Evolutionary conservation across 352 stramenopile species (phyloP), one percentile per base, ranked within the genome.

Genomic region (Sclerospora graminicola): DNA sequence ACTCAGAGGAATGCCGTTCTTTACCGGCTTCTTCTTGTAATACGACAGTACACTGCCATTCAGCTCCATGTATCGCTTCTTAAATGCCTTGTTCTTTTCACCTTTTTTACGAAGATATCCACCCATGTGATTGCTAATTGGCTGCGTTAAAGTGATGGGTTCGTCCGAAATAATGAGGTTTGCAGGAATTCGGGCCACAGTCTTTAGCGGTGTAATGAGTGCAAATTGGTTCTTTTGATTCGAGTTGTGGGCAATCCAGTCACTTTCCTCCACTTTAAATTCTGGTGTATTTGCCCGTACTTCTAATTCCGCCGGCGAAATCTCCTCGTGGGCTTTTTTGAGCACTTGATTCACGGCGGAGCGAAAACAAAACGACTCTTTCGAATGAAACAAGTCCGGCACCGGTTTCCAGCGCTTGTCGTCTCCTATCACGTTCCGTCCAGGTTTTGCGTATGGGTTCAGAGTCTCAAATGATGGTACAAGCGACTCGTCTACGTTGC

Each of bases 271-370:
- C 31, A 93, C 69, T 50, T 87, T 88, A 57, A 87, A 93, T 48
- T 93, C 78, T 13, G 81, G 81, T 15, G 81, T 93, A 49, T 93
- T 90, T n/a, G 81, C 81, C n/a, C 81, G 66, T 29, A 93, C 72
- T 57, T 93, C 81, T 14, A 93, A 57, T 46, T 89, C 80, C 0
- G 71, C 64, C 0, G 79, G 70, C n/a, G 81, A 89, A 32, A 88
- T 87, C 42, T 88, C 69, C 30, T 88, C 76, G 34, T 90, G 78
- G 5, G 82, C 73, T 38, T 56, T 74, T 54, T 89, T 84, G 10
- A 93, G 48, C 28, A 89, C 68, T 41, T 81, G 67, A 2, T 71
- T 72, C 23, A 93, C 73, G 14, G 71, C 69, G 9, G 64, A 72
- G n/a, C 79, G 74, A 32, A 92, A 86, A 49, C 71, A 69, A 3